Conservation (phyloP, 2,329 filamentous ascomycete genomes). For the Saccharata proteae region DNA sequence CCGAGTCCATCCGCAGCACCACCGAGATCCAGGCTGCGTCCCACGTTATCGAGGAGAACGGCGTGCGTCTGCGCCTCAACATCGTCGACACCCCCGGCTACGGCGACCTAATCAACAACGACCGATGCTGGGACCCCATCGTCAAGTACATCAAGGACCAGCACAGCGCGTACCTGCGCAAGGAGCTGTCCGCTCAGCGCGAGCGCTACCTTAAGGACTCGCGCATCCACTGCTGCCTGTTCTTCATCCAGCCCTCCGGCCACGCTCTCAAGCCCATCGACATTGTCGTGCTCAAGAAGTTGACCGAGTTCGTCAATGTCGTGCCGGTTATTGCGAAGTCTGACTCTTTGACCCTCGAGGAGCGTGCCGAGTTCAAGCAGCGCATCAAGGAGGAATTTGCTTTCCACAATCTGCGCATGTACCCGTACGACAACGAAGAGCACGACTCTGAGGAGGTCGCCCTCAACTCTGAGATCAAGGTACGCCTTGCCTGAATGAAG, state of each 20-base stretch:
- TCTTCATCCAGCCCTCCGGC: conserved; percentile 98
- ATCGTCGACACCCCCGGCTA: conserved; percentile 99
- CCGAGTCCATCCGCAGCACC: conserved; percentile 86
- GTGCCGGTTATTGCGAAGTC: conserved; percentile 98
- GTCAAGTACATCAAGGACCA: conserved; percentile 99
- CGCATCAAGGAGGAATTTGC: conserved; percentile 97
- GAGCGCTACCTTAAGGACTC: conserved; percentile 99
- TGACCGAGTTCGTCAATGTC: conserved; percentile 97
- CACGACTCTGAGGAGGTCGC: conserved; percentile 92
- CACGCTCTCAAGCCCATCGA: conserved; percentile 99
- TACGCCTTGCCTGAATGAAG: conserved; percentile 28
- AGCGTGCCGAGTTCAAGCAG: conserved; percentile 95
- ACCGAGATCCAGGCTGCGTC: conserved; percentile 98
- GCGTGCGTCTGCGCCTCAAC: conserved; percentile 91
- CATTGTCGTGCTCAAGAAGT: conserved; percentile 98
- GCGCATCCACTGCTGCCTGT: conserved; percentile 97
- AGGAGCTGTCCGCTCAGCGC: conserved; percentile 97
- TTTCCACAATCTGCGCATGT: conserved; percentile 99
- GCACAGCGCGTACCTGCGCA: conserved; percentile 96
- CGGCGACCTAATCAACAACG: conserved; percentile 98
- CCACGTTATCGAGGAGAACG: conserved; percentile 99
- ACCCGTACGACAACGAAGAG: conserved; percentile 98
- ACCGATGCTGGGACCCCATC: conserved; percentile 99
- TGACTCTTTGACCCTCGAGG: conserved; percentile 89
- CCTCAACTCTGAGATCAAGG: conserved; percentile 94